Evolutionary conservation across 2,329 filamentous ascomycete species (phyloP).

Genomic region (Neonectria neomacrospora): DNA sequence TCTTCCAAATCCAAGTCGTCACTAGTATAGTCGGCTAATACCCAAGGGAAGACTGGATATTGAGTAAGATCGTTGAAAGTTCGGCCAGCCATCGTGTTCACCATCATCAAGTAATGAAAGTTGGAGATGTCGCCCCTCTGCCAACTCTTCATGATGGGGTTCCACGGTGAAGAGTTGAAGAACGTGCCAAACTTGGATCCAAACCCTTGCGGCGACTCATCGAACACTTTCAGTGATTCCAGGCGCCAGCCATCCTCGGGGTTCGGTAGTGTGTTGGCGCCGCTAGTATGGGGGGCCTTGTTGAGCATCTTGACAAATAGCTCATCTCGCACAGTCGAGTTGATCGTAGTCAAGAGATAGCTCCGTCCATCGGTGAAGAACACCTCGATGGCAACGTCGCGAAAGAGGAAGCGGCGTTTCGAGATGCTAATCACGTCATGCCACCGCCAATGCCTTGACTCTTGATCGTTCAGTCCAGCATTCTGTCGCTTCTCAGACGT

Average conservation of each 20-base stretch:
- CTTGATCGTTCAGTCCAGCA: conserved; percentile 71
- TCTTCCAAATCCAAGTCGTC: conserved; percentile 89
- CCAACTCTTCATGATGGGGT: conserved; percentile 90
- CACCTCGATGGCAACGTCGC: conserved; percentile 94
- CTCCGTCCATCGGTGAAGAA: conserved; percentile 98
- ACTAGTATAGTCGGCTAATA: conserved; percentile 94
- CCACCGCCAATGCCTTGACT: conserved; percentile 93
- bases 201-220: conserved; percentile 71
- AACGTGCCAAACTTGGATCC: conserved; percentile 92
- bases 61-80: conserved; percentile 99
- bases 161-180: conserved; percentile 84
- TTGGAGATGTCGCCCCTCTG: conserved; percentile 95
- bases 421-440: conserved; percentile 93
- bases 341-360: conserved; percentile 89
- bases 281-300: conserved; percentile 83
- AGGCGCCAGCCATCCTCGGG: conserved; percentile 93
- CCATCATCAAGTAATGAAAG: conserved; percentile 98
- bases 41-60: conserved; percentile 98
- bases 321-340: conserved; percentile 78
- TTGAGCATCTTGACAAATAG: conserved; percentile 79
- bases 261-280: conserved; percentile 74
- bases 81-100: conserved; percentile 96
- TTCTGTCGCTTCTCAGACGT: conserved; percentile 69
- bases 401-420: conserved; percentile 93
- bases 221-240: conserved; percentile 78